Evolutionary conservation across 2,329 filamentous ascomycete species (phyloP), one percentile per base, ranked within the genome.

Genomic region (Epichloe bromicola): DNA sequence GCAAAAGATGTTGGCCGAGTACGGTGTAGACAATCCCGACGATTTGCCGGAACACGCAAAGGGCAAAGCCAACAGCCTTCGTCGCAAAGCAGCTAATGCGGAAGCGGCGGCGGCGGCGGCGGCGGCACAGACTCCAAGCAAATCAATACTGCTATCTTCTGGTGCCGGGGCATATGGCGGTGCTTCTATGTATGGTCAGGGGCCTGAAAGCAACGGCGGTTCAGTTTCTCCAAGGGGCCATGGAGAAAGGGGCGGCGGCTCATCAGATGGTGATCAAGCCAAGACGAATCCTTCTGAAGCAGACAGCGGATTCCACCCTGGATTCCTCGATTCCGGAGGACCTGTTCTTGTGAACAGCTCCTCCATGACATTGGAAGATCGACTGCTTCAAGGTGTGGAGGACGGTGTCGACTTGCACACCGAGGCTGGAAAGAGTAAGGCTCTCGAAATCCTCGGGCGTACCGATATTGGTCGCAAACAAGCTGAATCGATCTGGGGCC

Each of bases 1-100:
- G 57, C 91, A 97, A 66, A 97, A 96, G 71, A 79, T 97, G 61
- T 85, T 98, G 74, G 82, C 82, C 2, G 85, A 93, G 60, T 81
- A 93, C 54, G 90, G 89, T 2, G 88, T 97, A 12, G 84, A 90
- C 3, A 88, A 94, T 58, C 88, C 88, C 0, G 91, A 97, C 50
- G 87, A 96, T 58, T 75, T 98, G 4, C 93, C 93, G 0, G 83
- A 89, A 54, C 82, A 86, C 57, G 78, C 90, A 55, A 83, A 87
- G 56, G 81, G 86, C 4, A 95, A 95, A 64, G 82, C 83, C 0
- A 82, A 85, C 55, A 82, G 78, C 55, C 67, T 83, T 5, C 86
- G 87, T 55, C 81, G 86, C 26, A 90, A 90, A 64, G 81, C 82
- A 4, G 70, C 80, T 46, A 78, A 78, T 48, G 75, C 76, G 2